These are phyloP conservation scores for Trichoderma koningiopsis DNA, from an alignment of 2,329 filamentous ascomycete genomes.

Conservation along the genomic window DNA sequence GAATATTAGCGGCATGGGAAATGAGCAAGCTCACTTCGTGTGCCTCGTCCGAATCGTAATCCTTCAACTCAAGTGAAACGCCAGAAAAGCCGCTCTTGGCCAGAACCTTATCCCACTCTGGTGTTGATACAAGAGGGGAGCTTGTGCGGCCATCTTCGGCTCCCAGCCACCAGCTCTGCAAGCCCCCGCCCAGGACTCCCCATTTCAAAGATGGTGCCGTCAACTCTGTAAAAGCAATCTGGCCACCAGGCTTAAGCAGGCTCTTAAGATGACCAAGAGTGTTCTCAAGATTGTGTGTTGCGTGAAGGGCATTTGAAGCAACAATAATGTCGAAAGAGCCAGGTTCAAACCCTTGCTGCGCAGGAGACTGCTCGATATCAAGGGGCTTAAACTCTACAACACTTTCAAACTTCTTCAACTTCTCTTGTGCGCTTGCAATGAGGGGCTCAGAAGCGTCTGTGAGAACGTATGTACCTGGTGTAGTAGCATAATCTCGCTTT, in stretches of 20 bases:
- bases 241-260: conserved; percentile 24
- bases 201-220: conserved; percentile 21
- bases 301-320: conserved; percentile 32
- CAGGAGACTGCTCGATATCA: conserved; percentile 25
- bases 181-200: conserved; percentile 4
- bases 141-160: conserved; percentile 18
- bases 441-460: conserved; percentile 42
- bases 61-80: conserved; percentile 16
- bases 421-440: conserved; percentile 30
- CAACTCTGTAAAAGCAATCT: conserved; percentile 25
- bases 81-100: conserved; percentile 22
- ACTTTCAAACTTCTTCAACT: conserved; percentile 11
- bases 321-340: conserved; percentile 30
- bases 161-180: conserved; percentile 21
- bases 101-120: conserved; percentile 12
- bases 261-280: conserved; percentile 13
- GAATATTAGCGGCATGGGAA: conserved; percentile 6
- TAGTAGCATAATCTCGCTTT: conserved; percentile 27
- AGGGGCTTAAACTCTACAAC: conserved; percentile 33
- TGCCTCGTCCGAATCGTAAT: conserved; percentile 11
- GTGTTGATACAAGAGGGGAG: conserved; percentile 9
- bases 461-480: conserved; percentile 38
- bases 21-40: conserved; percentile 24
- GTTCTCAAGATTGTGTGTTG: not conserved
- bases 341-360: conserved; percentile 26